A percentile compares a stretch with the other conserved stretches of the same genome.
phyloP scores from a whole-genome alignment of 352 stramenopile species.

The Phytophthora ohioensis region DNA sequence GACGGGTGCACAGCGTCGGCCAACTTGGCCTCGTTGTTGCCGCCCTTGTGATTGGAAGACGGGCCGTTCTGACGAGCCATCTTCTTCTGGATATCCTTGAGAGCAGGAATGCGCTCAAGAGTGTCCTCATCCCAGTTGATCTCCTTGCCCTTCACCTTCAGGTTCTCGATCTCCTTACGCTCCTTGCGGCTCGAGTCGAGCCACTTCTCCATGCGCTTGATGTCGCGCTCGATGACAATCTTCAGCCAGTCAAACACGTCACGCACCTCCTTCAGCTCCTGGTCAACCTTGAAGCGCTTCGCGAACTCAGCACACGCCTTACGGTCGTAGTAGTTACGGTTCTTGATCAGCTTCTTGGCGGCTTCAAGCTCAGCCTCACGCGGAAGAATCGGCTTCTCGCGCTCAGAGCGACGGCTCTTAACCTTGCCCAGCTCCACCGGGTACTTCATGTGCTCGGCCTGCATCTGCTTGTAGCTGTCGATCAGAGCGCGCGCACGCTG shows the following conservation, averaged over 20 bases:
- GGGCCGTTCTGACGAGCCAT: constrained; percentile 63
- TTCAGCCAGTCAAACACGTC: constrained; percentile 90
- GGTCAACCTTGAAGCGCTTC: constrained; percentile 87
- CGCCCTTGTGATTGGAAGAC: constrained; percentile 45
- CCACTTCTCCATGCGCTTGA: constrained; percentile 90
- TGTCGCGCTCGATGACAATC: constrained; percentile 76
- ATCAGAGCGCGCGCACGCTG: constrained; percentile 84
- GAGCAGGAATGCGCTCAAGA: constrained; percentile 80
- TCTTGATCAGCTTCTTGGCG: constrained; percentile 84
- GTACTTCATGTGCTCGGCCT: constrained; percentile 87
- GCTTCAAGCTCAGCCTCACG: constrained; percentile 81
- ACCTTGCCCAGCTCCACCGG: constrained; percentile 84
- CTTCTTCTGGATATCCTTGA: constrained; percentile 89
- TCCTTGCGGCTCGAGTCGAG: constrained; percentile 85
- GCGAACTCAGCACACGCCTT: constrained; percentile 82
- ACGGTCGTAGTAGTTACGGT: constrained; percentile 90
- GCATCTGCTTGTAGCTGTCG: constrained; percentile 92
- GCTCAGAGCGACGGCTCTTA: constrained; percentile 79
- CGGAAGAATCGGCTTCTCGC: constrained; percentile 70
- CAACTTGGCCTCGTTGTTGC: constrained; percentile 56
- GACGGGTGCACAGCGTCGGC: constrained; percentile 78
- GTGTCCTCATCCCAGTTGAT: constrained; percentile 91
- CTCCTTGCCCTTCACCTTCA: constrained; percentile 87
- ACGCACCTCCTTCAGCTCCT: constrained; percentile 86
- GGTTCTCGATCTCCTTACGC: constrained; percentile 83